phyloP scores from a whole-genome alignment of 441 rosid species.

The Brassica hybrid region DNA sequence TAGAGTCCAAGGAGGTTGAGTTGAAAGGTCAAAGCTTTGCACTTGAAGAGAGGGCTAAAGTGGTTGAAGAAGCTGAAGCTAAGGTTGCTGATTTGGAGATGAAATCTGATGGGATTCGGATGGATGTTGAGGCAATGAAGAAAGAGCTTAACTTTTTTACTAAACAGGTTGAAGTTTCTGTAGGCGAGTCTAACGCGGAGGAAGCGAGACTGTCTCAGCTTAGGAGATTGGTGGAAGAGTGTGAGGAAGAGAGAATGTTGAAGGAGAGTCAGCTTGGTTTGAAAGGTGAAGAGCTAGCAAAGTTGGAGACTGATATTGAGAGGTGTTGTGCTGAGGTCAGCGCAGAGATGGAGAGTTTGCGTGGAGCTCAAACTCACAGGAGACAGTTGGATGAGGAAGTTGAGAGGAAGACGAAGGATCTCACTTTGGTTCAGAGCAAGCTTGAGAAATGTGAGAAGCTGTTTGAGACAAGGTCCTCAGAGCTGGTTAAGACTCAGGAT shows the following conservation, averaged over 20 bases:
- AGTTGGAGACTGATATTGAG: constrained; percentile 16
- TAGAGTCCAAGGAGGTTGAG: constrained; percentile 39
- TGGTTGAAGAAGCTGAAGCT: constrained; percentile 40
- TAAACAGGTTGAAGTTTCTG: constrained; percentile 8
- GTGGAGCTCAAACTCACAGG: not conserved
- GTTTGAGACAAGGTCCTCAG: constrained; percentile 1
- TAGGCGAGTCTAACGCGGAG: constrained; percentile 17
- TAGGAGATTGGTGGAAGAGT: constrained; percentile 35
- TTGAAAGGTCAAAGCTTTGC: not conserved
- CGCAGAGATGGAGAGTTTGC: constrained; percentile 10
- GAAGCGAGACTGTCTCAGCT: constrained; percentile 21
- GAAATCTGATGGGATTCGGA: constrained; percentile 23
- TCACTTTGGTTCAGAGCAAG: not conserved
- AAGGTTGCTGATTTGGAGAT: constrained; percentile 6
- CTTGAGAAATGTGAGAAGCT: constrained; percentile 3
- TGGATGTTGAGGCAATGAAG: constrained; percentile 28
- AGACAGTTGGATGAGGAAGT: constrained; percentile 18
- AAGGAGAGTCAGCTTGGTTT: constrained; percentile 40
- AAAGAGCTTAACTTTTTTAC: constrained; percentile 21
- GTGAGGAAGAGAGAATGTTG: constrained; percentile 24
- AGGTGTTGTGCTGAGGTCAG: not conserved
- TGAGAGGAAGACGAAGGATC: constrained; percentile 8
- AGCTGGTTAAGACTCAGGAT: not conserved
- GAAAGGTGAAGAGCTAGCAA: constrained; percentile 28
- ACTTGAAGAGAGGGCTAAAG: constrained; percentile 33